These are phyloP conservation scores for Spizellomyces punctatus DNA, from an alignment of 192 early-diverging fungal species.

Conservation along the genomic window DNA sequence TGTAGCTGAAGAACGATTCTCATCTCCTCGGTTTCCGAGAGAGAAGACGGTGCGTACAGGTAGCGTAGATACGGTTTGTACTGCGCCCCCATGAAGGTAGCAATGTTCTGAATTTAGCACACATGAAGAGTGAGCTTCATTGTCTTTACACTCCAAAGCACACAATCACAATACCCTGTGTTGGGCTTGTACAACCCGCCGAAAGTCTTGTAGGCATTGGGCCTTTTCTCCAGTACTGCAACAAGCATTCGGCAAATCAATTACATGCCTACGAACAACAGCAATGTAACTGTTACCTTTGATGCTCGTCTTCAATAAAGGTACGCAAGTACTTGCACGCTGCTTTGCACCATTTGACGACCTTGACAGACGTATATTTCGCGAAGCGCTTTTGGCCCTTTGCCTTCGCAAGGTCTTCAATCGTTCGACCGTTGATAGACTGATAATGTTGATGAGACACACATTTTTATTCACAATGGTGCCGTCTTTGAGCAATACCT, in stretches of 20 bases:
- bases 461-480: no score
- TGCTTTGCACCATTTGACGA: conserved; percentile 23
- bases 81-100: not conserved
- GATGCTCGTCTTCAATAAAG: conserved; percentile 14
- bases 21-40: not conserved
- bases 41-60: not conserved
- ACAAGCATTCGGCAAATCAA: not conserved
- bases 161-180: conserved; percentile 4
- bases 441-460: conserved; percentile 5
- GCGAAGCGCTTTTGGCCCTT: not conserved
- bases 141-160: not conserved
- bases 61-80: conserved; percentile 7
- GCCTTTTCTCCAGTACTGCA: not conserved
- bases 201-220: not conserved
- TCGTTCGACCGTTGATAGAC: conserved; percentile 6
- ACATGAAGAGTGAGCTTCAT: not conserved
- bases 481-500: not conserved
- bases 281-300: not conserved
- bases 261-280: not conserved
- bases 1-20: not conserved
- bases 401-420: not conserved
- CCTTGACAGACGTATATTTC: not conserved
- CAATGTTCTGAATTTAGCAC: not conserved
- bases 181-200: conserved; percentile 7
- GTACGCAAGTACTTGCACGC: conserved; percentile 7